Conservation (phyloP, 2,329 filamentous ascomycete species). For the Plectosphaerella sp. region DNA sequence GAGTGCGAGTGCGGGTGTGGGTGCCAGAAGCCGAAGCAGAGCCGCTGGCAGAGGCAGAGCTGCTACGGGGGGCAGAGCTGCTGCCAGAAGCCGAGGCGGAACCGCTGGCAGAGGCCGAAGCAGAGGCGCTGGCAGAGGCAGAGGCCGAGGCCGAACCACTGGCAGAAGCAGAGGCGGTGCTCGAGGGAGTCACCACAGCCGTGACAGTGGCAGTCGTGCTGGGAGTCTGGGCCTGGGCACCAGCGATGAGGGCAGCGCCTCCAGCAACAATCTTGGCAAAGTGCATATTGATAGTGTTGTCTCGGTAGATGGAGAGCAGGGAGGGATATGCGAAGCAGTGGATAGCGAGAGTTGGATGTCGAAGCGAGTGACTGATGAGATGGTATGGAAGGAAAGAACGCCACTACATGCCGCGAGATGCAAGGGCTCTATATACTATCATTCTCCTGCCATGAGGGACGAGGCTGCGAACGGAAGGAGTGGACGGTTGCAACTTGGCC, state of each 20-base stretch:
- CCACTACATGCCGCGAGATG: background rate
- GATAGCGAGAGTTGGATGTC: background rate
- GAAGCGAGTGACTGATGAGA: background rate
- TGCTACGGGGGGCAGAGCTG: no score
- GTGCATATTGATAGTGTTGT: slow-evolving; percentile 1
- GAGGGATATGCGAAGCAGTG: background rate
- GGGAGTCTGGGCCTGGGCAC: slow-evolving; percentile 6
- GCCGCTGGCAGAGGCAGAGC: background rate
- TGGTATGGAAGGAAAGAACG: background rate
- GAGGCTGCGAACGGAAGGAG: background rate
- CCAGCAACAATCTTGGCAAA: slow-evolving; percentile 2
- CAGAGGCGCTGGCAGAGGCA: background rate
- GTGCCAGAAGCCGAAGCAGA: background rate
- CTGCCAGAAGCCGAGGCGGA: background rate
- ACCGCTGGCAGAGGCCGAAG: background rate
- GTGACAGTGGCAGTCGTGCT: background rate
- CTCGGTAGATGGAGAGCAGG: background rate
- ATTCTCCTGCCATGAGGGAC: background rate
- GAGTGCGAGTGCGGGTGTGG: background rate
- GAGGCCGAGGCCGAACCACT: background rate
- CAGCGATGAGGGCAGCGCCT: slow-evolving; percentile 4
- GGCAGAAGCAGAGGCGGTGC: background rate
- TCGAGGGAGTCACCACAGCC: background rate
- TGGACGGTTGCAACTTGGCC: no score
- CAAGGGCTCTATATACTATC: background rate